Conservation (phyloP, 139 green algal genomes). For the Prasinococcaceae sp. region DNA sequence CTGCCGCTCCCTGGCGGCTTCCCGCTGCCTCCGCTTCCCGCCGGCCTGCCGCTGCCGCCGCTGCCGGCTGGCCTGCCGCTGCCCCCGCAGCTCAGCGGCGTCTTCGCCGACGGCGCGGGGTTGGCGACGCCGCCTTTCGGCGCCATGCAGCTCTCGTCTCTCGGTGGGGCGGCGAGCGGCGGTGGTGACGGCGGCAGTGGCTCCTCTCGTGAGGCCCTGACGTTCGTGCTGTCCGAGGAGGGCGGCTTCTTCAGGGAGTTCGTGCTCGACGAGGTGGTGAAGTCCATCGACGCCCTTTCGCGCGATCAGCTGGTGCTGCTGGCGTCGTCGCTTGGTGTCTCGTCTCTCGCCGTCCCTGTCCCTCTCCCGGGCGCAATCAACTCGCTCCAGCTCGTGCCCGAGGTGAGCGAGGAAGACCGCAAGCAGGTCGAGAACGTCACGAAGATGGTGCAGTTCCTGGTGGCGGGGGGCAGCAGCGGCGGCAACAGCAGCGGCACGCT, state of each 20-base stretch:
- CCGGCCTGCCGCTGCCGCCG: too few species aligned
- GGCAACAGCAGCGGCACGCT: slow-evolving; percentile 30
- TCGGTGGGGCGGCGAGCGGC: too few species aligned
- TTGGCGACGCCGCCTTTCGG: too few species aligned
- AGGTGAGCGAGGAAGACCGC: slow-evolving; percentile 40
- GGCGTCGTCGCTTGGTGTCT: background rate
- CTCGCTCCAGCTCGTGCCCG: slow-evolving; percentile 42
- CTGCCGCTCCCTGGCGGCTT: too few species aligned
- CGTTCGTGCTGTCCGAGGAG: slow-evolving; percentile 59
- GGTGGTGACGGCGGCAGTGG: too few species aligned
- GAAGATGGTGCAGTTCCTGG: slow-evolving; percentile 48
- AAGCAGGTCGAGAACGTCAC: slow-evolving; percentile 52
- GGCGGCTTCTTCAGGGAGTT: slow-evolving; percentile 88
- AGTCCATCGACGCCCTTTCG: slow-evolving; percentile 77
- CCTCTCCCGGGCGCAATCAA: slow-evolving; percentile 24
- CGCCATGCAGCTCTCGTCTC: too few species aligned
- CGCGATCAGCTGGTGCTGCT: slow-evolving; percentile 47
- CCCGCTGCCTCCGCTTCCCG: too few species aligned
- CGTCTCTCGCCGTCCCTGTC: slow-evolving; percentile 14
- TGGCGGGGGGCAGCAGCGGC: slow-evolving; percentile 12
- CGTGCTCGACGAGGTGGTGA: slow-evolving; percentile 87
- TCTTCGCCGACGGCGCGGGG: too few species aligned
- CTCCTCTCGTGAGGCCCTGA: slow-evolving; percentile 35
- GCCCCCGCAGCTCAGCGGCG: too few species aligned
- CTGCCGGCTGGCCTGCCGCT: too few species aligned